phyloP scores from a whole-genome alignment of 495 filamentous ascomycete genomes.

The Aspergillus cavernicola region DNA sequence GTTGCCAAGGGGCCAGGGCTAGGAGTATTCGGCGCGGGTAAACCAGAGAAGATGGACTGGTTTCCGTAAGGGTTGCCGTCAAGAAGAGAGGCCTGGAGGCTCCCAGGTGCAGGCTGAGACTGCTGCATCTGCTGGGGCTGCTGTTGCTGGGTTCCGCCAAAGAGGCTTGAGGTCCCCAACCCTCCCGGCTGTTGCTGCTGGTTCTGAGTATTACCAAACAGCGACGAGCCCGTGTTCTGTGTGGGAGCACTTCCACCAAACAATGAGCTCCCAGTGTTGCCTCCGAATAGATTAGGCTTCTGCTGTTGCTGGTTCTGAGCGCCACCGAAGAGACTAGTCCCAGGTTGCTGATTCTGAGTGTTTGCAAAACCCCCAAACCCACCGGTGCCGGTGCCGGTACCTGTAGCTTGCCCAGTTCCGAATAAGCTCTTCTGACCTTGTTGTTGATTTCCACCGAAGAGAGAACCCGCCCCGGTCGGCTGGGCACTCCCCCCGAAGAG shows the following conservation, averaged over 20 bases:
- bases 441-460: conserved; percentile 41
- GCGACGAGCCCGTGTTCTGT: conserved; percentile 46
- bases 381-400: conserved; percentile 20
- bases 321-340: conserved; percentile 48
- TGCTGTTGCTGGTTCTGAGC: conserved; percentile 36
- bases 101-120: conserved; percentile 51
- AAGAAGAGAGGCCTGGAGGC: conserved; percentile 72
- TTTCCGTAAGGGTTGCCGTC: conserved; percentile 79
- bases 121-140: conserved; percentile 44
- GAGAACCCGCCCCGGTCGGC: conserved; percentile 24
- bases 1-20: conserved; percentile 83
- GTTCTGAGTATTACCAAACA: conserved; percentile 60
- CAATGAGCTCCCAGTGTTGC: conserved; percentile 36
- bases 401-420: conserved; percentile 21
- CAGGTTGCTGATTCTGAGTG: conserved; percentile 27
- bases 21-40: conserved; percentile 58
- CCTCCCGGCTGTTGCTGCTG: conserved; percentile 54
- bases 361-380: conserved; percentile 27
- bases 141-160: conserved; percentile 55
- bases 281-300: conserved; percentile 31
- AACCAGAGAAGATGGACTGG: conserved; percentile 68
- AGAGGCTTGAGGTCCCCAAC: conserved; percentile 54
- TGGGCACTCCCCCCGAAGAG: conserved; percentile 44
- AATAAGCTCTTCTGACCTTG: conserved; percentile 38
- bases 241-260: conserved; percentile 42